Evolutionary conservation across 2,329 filamentous ascomycete genomes (phyloP), one percentile per base, ranked within the genome.

Genomic region (Cladosporium sp.): DNA sequence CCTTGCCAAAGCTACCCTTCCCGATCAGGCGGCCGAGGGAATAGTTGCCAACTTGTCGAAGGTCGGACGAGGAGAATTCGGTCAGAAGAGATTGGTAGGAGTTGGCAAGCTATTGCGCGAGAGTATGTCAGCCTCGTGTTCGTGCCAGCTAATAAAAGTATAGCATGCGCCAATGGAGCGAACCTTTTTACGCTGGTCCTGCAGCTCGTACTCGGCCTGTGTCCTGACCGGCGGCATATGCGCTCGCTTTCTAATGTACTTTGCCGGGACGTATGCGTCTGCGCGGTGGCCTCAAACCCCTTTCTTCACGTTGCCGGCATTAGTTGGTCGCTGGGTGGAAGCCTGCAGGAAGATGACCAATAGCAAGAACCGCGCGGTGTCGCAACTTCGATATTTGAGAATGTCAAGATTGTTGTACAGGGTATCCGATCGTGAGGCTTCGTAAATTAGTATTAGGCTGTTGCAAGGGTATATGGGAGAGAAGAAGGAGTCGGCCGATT

Each of bases 1-100:
- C 94, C 77, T 97, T 97, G 69, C 94, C 94, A 76, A 99, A 99
- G 64, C 92, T 97, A 59, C 94, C 94, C 73, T 97, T 99, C 66
- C 94, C 94, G 72, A 99, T 96, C 60, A 99, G 81, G 60, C 87
- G 87, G 47, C 94, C 94, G 59, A 99, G 83, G 37, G 87, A 88
- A 75, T 99, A 99, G 78, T 97, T 97, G 67, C 94, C 94, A 61
- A 99, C 94, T 57, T 88, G 90, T 70, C 89, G 88, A 66, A 99
- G 85, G 65, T 99, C 93, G 73, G 88, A 89, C 67, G 90, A 91
- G 61, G 90, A 88, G 79, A 99, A 99, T 77, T 97, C 93, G 79
- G 91, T 97, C 74, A 99, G 85, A 70, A 99, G 84, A 78, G 96
- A 89, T 80, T 96, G 90, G 79, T 99, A 99, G 67, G 94, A 97